Evolutionary conservation across 306 rosid genomes (phyloP).

Genomic region (Dalbergia cultrata): DNA sequence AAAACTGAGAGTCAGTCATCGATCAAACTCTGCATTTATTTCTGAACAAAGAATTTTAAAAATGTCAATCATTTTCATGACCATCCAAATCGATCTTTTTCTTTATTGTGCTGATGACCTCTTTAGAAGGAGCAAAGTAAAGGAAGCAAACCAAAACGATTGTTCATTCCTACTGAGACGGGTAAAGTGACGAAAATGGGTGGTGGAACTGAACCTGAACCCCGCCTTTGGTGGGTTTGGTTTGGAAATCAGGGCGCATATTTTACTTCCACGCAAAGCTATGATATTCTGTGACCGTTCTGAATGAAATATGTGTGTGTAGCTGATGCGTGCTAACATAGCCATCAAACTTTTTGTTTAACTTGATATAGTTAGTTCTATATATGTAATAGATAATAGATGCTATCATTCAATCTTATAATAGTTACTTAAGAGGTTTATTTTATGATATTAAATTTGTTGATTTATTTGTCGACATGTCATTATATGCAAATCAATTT

Average conservation of each 20-base stretch:
- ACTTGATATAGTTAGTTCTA: too few relatives aligned
- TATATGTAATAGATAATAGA: too few relatives aligned
- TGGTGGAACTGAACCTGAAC: not conserved
- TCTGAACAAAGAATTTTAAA: too few relatives aligned
- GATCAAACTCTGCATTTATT: too few relatives aligned
- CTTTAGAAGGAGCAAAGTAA: not conserved
- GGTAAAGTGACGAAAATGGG: not conserved
- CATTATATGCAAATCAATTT: too few relatives aligned
- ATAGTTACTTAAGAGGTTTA: too few relatives aligned
- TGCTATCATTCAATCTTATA: too few relatives aligned
- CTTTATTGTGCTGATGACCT: not conserved
- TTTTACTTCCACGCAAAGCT: conserved; percentile 42
- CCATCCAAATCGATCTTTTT: not conserved
- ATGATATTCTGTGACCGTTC: not conserved
- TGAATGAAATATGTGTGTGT: too few relatives aligned
- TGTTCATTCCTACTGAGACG: not conserved
- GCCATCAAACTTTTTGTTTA: too few relatives aligned
- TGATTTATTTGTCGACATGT: too few relatives aligned
- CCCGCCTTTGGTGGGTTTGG: conserved; percentile 25
- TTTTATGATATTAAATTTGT: too few relatives aligned
- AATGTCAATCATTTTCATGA: not conserved
- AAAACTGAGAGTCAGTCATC: too few relatives aligned
- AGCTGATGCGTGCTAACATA: not conserved
- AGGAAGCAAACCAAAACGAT: not conserved
- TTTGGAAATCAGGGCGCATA: conserved; percentile 6